These are phyloP conservation scores for Yamadazyma dendronema DNA, from an alignment of 1,139 yeast species.

Conservation along the genomic window DNA sequence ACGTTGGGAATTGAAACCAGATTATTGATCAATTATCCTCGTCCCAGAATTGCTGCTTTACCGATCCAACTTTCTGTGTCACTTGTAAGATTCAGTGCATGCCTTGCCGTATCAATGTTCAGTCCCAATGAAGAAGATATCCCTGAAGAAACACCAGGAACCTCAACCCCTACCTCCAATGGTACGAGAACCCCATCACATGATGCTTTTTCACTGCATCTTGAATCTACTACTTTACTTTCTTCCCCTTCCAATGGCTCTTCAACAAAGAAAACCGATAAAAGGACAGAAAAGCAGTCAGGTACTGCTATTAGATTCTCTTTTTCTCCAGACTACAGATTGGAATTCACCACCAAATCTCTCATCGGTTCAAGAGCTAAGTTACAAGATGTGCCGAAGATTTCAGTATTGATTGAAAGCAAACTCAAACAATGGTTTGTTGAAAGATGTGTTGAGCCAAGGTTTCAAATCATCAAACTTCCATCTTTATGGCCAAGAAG, in stretches of 20 bases:
- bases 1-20: constrained; percentile 89
- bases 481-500: constrained; percentile 92
- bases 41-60: constrained; percentile 77
- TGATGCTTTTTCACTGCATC: constrained; percentile 1
- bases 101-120: constrained; percentile 75
- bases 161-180: constrained; percentile 6
- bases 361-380: constrained; percentile 91
- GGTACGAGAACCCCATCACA: constrained; percentile 1
- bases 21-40: constrained; percentile 78
- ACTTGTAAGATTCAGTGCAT: constrained; percentile 89
- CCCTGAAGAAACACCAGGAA: neutral
- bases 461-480: constrained; percentile 77
- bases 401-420: constrained; percentile 79
- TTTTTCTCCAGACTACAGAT: constrained; percentile 83
- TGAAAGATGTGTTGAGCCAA: constrained; percentile 90
- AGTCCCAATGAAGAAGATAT: constrained; percentile 47
- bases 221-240: neutral
- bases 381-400: constrained; percentile 89
- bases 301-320: constrained; percentile 83
- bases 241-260: neutral
- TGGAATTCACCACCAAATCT: constrained; percentile 84
- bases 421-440: constrained; percentile 86
- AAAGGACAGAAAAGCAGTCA: constrained; percentile 15
- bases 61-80: constrained; percentile 86
- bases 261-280: constrained; percentile 1